Base-by-base conservation (phyloP, 495 filamentous ascomycete genomes). In the Apodospora peruviana region DNA sequence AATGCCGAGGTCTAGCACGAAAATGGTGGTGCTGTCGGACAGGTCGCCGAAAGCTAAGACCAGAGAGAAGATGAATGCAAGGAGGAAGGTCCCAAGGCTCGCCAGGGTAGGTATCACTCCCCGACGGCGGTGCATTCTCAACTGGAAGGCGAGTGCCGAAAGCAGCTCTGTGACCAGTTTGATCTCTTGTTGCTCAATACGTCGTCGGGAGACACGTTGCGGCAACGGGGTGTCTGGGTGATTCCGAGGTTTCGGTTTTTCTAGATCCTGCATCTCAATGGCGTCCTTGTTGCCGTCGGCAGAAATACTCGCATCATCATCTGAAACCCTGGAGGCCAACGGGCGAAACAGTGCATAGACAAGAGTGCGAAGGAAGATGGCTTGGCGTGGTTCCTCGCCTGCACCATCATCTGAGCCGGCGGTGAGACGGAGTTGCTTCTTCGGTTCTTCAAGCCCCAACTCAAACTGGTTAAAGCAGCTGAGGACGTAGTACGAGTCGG, bases 401-500 rank as follows among this genome's bases (percentile, higher is more conserved):
- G 10, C 14, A 8, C 37, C 37, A 40, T 14, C n/a, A 9, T 40
- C 37, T 3, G 37, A 17, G 3, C 18, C 37, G 9, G 14, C 14
- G 7, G 27, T 32, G 7, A 7, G 27, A 14, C 27, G 27, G 14
- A 32, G 7, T 32, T 39, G 36, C 16, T 18, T 39, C 36, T 18
- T 14, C 36, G 36, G 17, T n/a, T 18, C 5, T 5, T 5, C 20
- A 17, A 34, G 12, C 27, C 14, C 22, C 16, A 45, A 14, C 4
- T 39, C 35, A 17, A 49, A 54, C 51, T 54, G 51, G 41, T 49
- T 50, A 17, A 49, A 14, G 42, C 51, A 54, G 23, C 46, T 49
- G 29, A 54, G 41, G 18, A 50, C 16, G 36, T 40, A 54, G 40
- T 54, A 54, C 2, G 51, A 40, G 18, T 54, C 45, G 7, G 12